phyloP scores from a whole-genome alignment of 345 rosid species.

The Eutrema japonicum region DNA sequence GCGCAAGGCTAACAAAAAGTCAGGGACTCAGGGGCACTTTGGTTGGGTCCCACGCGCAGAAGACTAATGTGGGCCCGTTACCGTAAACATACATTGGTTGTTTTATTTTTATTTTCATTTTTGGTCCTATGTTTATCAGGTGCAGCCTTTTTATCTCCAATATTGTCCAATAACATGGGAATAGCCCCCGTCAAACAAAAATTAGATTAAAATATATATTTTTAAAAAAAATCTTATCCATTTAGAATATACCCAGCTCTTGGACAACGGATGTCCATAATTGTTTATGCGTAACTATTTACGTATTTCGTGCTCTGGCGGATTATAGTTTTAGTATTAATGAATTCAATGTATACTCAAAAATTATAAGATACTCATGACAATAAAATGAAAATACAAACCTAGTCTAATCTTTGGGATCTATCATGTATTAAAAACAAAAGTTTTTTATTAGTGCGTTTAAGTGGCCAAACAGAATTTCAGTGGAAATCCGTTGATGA shows the following conservation, averaged over 20 bases:
- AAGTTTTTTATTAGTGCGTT: too few species aligned
- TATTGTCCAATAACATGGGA: conserved; percentile 48
- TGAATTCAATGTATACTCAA: not conserved
- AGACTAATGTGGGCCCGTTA: conserved; percentile 24
- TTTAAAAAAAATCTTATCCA: conserved; percentile 18
- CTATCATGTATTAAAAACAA: too few species aligned
- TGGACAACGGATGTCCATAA: conserved; percentile 19
- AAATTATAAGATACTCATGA: not conserved
- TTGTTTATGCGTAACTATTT: not conserved
- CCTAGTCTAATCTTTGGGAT: not conserved
- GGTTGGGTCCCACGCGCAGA: conserved; percentile 35
- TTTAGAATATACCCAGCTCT: conserved; percentile 30
- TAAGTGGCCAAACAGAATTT: too few species aligned
- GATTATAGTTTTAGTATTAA: not conserved
- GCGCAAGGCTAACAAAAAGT: conserved; percentile 44
- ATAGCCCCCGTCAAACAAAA: conserved; percentile 27
- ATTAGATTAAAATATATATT: not conserved
- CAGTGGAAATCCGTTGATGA: too few species aligned
- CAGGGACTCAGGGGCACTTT: conserved; percentile 27
- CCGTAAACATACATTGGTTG: conserved; percentile 15
- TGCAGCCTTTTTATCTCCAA: conserved; percentile 32
- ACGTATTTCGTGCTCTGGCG: not conserved
- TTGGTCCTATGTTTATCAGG: conserved; percentile 14
- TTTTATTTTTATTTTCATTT: conserved; percentile 1
- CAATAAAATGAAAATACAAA: not conserved